Evolutionary conservation across 2,329 filamentous ascomycete species (phyloP), one percentile per base, ranked within the genome.

Genomic region (Phyllosticta citribraziliensis): DNA sequence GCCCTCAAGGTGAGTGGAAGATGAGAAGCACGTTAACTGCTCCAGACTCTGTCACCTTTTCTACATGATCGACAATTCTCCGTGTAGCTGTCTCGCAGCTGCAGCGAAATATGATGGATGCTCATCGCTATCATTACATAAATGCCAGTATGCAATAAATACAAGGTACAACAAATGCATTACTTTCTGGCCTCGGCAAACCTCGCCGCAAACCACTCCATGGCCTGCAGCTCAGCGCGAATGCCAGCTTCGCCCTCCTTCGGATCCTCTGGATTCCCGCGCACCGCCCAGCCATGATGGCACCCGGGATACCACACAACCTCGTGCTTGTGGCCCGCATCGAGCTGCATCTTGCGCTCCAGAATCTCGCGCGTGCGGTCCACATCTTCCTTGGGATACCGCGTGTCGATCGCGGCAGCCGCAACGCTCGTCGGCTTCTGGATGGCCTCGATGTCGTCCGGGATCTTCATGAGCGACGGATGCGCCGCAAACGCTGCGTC

Each of bases 211-310:
- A 75, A 76, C 73, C 74, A 76, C 12, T 59, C 62, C 9, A 76
- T 64, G 5, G 74, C 74, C 63, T 75, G 73, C 27, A 65, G 68
- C 64, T 75, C 73, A 5, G 73, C 73, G 63, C 70, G 68, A 67
- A 72, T 69, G 19, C 73, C 72, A 68, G 63, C 72, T 69, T 54
- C 14, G 17, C 58, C 35, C 58, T 60, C 58, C 5, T 70, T 65
- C 52, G 66, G 63, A 54, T 73, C 69, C 12, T 70, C 66, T 63
- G 71, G 67, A 35, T 70, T 72, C 11, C 71, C 72, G 35, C 71
- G 61, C 22, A 73, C 66, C 33, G 73, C 72, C 66, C 74, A 75
- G 6, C 73, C 73, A 64, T 76, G 72, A 58, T 70, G 65, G 12
- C 67, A 70, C 25, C 69, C 71, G 20, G 71, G 66, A 58, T 75